Conservation (phyloP, 345 rosid genomes). For the Erucastrum elatum region DNA sequence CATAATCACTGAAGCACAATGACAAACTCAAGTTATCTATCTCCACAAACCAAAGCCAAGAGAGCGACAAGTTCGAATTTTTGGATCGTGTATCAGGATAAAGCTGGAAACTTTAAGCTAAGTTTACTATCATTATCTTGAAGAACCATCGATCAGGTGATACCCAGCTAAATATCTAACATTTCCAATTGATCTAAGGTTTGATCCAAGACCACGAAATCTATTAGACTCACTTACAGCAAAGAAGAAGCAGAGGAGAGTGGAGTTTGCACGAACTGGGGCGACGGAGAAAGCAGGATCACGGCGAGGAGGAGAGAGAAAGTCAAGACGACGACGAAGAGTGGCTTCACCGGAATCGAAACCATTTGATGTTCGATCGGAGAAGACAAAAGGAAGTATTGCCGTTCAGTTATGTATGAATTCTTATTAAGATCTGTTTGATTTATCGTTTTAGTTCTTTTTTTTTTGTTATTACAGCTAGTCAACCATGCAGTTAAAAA, state of each 20-base stretch:
- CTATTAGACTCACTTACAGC: conserved; percentile 33
- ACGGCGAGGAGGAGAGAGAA: conserved; percentile 66
- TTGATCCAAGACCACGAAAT: neutral
- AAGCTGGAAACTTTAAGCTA: neutral
- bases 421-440: neutral
- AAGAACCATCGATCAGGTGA: neutral
- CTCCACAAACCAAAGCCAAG: neutral
- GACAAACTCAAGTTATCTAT: neutral
- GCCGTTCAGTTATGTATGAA: neutral
- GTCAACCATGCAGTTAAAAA: neutral
- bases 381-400: neutral
- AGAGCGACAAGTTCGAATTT: neutral
- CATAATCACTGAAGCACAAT: conserved; percentile 45
- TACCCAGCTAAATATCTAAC: neutral
- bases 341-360: conserved; percentile 59
- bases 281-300: conserved; percentile 55
- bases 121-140: neutral
- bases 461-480: neutral
- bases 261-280: conserved; percentile 35
- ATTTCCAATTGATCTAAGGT: neutral
- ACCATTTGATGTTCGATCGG: conserved; percentile 48
- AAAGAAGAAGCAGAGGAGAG: conserved; percentile 31
- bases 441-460: neutral
- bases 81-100: neutral
- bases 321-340: conserved; percentile 50